These are phyloP conservation scores for Xylaria sp. DNA, from an alignment of 2,329 filamentous ascomycete species.

Conservation along the genomic window DNA sequence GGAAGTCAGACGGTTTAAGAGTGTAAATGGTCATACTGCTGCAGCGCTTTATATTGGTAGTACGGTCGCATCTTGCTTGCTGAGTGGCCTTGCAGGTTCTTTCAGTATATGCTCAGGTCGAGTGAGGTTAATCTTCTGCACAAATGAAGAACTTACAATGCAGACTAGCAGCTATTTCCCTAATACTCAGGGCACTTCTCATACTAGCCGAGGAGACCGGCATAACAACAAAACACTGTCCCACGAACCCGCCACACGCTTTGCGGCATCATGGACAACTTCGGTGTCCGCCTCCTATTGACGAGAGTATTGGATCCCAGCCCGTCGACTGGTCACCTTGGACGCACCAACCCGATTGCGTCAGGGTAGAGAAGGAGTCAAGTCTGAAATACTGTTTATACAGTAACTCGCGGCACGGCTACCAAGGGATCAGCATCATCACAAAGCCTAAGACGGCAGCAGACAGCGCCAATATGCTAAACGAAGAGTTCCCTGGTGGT, in stretches of 20 bases:
- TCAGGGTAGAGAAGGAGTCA: constrained; percentile 31
- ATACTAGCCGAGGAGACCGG: neutral
- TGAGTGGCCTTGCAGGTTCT: neutral
- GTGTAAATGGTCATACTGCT: neutral
- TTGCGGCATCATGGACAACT: constrained; percentile 34
- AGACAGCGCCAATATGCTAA: constrained; percentile 44
- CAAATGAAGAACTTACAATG: constrained; percentile 25
- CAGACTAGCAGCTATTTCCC: neutral
- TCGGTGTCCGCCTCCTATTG: constrained; percentile 40
- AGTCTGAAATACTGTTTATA: constrained; percentile 42
- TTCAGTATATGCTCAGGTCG: neutral
- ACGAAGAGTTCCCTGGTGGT: constrained; percentile 39
- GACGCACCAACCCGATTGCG: constrained; percentile 42
- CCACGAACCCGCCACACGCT: constrained; percentile 33
- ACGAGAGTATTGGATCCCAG: constrained; percentile 32
- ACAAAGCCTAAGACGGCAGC: constrained; percentile 51
- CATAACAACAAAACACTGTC: constrained; percentile 32
- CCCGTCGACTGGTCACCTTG: constrained; percentile 45
- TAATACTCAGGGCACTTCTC: constrained; percentile 3
- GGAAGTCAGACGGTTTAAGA: neutral
- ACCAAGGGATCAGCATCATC: constrained; percentile 51
- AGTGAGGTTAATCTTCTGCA: neutral
- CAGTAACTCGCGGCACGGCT: constrained; percentile 43
- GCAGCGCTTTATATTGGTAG: constrained; percentile 7
- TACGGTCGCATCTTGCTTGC: neutral